A percentile compares a stretch with the other conserved stretches of the same genome.
These are phyloP conservation scores for Saraca asoca DNA, from an alignment of 331 rosid species.

Conservation along the genomic window DNA sequence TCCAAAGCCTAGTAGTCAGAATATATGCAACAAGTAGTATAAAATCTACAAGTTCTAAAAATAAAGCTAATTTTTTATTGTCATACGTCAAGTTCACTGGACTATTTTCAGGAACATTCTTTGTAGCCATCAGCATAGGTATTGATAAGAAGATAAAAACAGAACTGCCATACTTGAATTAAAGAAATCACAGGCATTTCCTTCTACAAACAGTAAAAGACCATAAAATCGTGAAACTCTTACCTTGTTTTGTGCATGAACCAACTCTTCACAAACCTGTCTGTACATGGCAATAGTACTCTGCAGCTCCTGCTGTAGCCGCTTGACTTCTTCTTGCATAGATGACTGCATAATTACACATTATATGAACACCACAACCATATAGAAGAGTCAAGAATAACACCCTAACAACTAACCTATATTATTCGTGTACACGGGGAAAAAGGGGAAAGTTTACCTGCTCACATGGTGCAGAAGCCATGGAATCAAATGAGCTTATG, in stretches of 20 bases:
- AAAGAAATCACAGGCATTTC: slow-evolving; percentile 16
- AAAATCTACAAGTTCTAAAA: background rate
- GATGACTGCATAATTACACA: slow-evolving; percentile 47
- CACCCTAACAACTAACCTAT: background rate
- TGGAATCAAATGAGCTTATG: slow-evolving; percentile 43
- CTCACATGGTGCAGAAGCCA: slow-evolving; percentile 48
- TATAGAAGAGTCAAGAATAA: slow-evolving; percentile 12
- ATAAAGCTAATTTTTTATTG: background rate
- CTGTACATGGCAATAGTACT: slow-evolving; percentile 72
- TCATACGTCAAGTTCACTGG: slow-evolving; percentile 2
- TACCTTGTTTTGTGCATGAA: slow-evolving; percentile 72
- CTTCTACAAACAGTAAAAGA: slow-evolving; percentile 29
- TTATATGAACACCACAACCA: slow-evolving; percentile 21
- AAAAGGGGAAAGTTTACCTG: slow-evolving; percentile 50
- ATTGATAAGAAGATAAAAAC: slow-evolving; percentile 10
- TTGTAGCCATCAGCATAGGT: slow-evolving; percentile 9
- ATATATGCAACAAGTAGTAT: slow-evolving; percentile 10
- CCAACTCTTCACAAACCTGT: slow-evolving; percentile 78
- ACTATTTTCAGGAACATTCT: background rate
- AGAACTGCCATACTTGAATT: background rate
- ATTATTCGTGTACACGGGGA: background rate
- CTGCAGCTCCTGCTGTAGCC: slow-evolving; percentile 72
- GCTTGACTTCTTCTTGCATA: slow-evolving; percentile 58
- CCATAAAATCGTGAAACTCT: slow-evolving; percentile 35
- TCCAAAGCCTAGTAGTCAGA: slow-evolving; percentile 9